Conservation (phyloP, 257 asterid species). For the Oldenlandia corymbosa region DNA sequence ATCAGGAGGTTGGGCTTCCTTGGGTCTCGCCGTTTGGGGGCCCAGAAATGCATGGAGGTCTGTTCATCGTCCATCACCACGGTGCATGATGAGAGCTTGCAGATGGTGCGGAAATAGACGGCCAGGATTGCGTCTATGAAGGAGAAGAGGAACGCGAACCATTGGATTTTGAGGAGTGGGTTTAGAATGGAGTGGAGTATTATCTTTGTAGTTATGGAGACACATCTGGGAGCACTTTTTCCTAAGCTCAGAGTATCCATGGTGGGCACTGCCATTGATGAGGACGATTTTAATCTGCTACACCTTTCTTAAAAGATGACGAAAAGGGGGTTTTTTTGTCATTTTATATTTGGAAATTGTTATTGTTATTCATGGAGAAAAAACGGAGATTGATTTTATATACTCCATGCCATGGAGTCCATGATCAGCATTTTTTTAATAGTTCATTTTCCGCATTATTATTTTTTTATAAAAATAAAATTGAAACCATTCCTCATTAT, state of each 20-base stretch:
- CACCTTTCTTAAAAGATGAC: no score
- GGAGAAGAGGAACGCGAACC: conserved; percentile 37
- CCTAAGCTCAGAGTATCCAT: conserved; percentile 36
- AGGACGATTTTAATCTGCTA: no score
- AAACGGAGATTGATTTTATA: no score
- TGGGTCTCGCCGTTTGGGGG: conserved; percentile 35
- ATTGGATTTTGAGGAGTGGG: conserved; percentile 33
- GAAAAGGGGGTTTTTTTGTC: no score
- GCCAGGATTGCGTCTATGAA: conserved; percentile 39
- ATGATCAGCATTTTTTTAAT: no score
- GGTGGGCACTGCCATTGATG: neutral
- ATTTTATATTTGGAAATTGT: no score
- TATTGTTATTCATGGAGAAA: no score
- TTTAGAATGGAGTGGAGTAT: conserved; percentile 15
- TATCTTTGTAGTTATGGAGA: conserved; percentile 21
- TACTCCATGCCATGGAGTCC: no score
- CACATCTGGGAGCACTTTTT: conserved; percentile 20
- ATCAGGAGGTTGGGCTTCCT: conserved; percentile 53
- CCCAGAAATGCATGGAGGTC: conserved; percentile 64
- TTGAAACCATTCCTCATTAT: no score
- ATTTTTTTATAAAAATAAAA: no score
- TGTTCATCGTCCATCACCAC: conserved; percentile 44
- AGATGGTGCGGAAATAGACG: conserved; percentile 47
- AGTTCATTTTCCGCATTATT: no score
- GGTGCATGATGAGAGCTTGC: conserved; percentile 47